Conservation (phyloP, 768 basidiomycete species). For the Favolaschia claudopus region DNA sequence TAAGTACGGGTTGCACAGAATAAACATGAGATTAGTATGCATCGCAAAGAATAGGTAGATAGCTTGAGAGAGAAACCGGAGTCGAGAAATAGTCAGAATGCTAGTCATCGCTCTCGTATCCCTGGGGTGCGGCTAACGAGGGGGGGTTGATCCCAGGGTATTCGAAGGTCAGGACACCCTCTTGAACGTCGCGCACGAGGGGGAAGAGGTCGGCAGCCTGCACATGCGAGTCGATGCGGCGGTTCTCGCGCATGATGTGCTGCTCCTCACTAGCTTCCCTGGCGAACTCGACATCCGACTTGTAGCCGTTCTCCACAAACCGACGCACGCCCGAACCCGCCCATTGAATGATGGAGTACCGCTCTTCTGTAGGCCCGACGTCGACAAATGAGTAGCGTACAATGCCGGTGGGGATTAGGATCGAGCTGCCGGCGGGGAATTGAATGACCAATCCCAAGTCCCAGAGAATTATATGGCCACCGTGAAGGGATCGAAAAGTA, state of each 20-base stretch:
- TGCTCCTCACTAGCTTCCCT: neutral
- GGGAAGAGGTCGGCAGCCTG: too few relatives aligned
- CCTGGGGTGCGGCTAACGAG: too few relatives aligned
- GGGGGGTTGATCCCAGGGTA: too few relatives aligned
- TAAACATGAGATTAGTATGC: too few relatives aligned
- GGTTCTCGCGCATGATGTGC: neutral
- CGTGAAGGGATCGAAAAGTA: neutral
- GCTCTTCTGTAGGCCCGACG: neutral
- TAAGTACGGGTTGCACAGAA: too few relatives aligned
- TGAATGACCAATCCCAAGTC: neutral
- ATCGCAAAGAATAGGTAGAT: too few relatives aligned
- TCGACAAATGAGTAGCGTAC: neutral
- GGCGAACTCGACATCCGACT: neutral
- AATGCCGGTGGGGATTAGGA: neutral
- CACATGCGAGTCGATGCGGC: neutral
- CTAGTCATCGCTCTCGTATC: too few relatives aligned
- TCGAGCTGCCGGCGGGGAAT: neutral
- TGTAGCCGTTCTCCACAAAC: neutral
- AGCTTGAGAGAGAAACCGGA: too few relatives aligned
- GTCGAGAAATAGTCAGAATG: too few relatives aligned
- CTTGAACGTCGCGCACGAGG: too few relatives aligned
- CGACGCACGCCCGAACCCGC: neutral
- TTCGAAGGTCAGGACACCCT: too few relatives aligned
- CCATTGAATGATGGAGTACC: neutral
- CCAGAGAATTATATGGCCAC: conserved; percentile 1